A percentile compares a stretch with the other conserved stretches of the same genome.
These are phyloP conservation scores for Cubamyces lactineus DNA, from an alignment of 768 basidiomycete species.

Conservation along the genomic window DNA sequence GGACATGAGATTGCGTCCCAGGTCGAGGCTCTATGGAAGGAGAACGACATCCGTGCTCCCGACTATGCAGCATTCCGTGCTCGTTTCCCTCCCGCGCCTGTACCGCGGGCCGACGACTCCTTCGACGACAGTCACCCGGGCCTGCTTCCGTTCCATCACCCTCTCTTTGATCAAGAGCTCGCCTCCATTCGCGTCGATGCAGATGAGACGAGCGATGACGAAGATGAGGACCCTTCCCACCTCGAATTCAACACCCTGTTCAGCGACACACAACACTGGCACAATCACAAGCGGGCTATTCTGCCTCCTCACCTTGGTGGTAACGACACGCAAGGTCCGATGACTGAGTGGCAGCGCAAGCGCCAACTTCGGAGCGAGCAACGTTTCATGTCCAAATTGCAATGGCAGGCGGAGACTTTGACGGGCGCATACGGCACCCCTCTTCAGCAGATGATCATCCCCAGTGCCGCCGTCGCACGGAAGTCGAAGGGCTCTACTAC, in stretches of 20 bases:
- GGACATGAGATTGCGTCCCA: slow-evolving; percentile 32
- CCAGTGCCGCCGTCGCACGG: slow-evolving; percentile 32
- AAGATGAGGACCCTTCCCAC: slow-evolving; percentile 20
- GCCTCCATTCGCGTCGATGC: slow-evolving; percentile 36
- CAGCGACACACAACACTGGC: slow-evolving; percentile 63
- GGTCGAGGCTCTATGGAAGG: slow-evolving; percentile 34
- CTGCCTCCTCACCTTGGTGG: slow-evolving; percentile 61
- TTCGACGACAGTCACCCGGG: slow-evolving; percentile 12
- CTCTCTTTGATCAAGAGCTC: slow-evolving; percentile 47
- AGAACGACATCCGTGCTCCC: slow-evolving; percentile 21
- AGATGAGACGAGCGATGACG: slow-evolving; percentile 27
- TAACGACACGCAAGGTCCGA: slow-evolving; percentile 34
- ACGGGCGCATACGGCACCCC: slow-evolving; percentile 62
- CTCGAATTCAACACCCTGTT: slow-evolving; percentile 49
- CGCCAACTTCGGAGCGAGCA: slow-evolving; percentile 51
- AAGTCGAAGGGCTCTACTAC: slow-evolving; percentile 7
- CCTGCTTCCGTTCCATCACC: slow-evolving; percentile 44
- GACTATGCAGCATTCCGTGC: slow-evolving; percentile 36
- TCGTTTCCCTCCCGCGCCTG: slow-evolving; percentile 25
- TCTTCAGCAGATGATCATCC: slow-evolving; percentile 59
- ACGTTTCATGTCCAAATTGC: slow-evolving; percentile 57
- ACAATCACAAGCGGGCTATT: slow-evolving; percentile 49
- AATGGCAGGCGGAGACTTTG: slow-evolving; percentile 61
- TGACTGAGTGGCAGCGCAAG: slow-evolving; percentile 41
- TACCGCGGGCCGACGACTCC: neutral